A percentile compares a stretch with the other conserved stretches of the same genome.
Conservation (phyloP, 2,329 filamentous ascomycete genomes). For the Metarhizium humberi region DNA sequence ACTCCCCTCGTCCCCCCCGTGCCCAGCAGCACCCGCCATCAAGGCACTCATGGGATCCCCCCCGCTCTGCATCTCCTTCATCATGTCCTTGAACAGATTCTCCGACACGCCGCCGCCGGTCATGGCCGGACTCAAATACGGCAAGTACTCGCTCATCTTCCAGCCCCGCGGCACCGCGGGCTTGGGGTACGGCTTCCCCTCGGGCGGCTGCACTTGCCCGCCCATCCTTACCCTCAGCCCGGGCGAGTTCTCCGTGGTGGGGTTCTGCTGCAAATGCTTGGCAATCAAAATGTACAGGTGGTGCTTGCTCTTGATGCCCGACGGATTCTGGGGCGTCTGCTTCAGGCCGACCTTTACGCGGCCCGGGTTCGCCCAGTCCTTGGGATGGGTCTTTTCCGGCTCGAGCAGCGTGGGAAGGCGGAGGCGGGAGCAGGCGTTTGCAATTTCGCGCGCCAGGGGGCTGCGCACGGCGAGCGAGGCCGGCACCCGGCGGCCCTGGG, state of each 20-base stretch:
- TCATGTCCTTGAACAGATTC: constrained; percentile 92
- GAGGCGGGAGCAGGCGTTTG: constrained; percentile 70
- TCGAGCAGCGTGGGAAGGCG: constrained; percentile 72
- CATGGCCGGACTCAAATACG: constrained; percentile 75
- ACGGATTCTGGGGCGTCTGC: constrained; percentile 21
- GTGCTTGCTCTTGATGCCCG: constrained; percentile 66
- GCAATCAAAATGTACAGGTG: constrained; percentile 79
- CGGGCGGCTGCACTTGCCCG: constrained; percentile 55
- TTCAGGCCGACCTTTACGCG: constrained; percentile 75
- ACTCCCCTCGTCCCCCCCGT: not conserved
- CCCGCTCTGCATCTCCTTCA: constrained; percentile 72
- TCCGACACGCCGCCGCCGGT: constrained; percentile 90
- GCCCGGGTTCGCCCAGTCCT: constrained; percentile 96
- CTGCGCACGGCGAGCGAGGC: constrained; percentile 65
- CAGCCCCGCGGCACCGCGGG: constrained; percentile 76
- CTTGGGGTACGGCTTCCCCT: constrained; percentile 58
- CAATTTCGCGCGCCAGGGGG: constrained; percentile 82
- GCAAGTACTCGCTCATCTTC: constrained; percentile 80
- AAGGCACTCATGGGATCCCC: constrained; percentile 36
- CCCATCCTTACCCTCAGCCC: constrained; percentile 65
- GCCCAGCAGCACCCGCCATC: constrained; percentile 25
- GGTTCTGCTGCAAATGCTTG: constrained; percentile 65
- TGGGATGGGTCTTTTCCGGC: constrained; percentile 84
- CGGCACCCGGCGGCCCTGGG: constrained; percentile 73
- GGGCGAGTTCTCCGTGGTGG: constrained; percentile 59